Base-by-base conservation (phyloP, 148 eudicot species). In the Amaranthus hypochondriacus region DNA sequence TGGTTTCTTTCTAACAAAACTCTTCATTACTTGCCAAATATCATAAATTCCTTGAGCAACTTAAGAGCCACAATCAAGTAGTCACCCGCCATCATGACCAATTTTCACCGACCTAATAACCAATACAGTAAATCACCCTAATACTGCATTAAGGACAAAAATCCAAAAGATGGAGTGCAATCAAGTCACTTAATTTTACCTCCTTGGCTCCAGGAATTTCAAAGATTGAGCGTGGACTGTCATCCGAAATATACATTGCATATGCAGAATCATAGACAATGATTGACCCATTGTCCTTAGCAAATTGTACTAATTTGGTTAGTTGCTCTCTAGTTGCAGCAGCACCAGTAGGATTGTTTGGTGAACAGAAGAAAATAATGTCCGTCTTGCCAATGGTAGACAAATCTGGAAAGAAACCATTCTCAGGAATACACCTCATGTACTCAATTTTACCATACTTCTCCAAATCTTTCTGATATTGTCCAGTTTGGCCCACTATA, bases 281-380 rank as follows among this genome's bases (percentile, higher is more conserved):
- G 81, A 93, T 93, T 3, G 98, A 90, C 46, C 98, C 96, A 79
- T 93, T 93, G 67, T 86, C 84, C 83, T 90, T 93, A 5, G 98
- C 96, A 84, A 90, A 93, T 73, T 89, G 79, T 13, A 90, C 98
- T 75, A 93, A 73, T 64, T 81, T 79, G 49, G 89, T 90, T 66
- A 90, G 82, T 69, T 93, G 96, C 81, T 93, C 92, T 75, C 90
- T 87, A 44, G 96, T 85, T 70, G 98, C 98, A 84, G 93, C 87
- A 69, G 90, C 86, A 74, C 98, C 98, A 57, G 98, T 93, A 78
- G 98, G 98, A 83, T 93, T 93, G 78, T 93, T 93, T n/a, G 98
- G 98, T 71, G 98, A 93, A 80, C 98, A 93, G 78, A 93, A 90
- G 74, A 93, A 93, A 78, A 90, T 90, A 75, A 93, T 76, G 75